phyloP scores from a whole-genome alignment of 2,329 filamentous ascomycete species.

The Tothia fuscella region DNA sequence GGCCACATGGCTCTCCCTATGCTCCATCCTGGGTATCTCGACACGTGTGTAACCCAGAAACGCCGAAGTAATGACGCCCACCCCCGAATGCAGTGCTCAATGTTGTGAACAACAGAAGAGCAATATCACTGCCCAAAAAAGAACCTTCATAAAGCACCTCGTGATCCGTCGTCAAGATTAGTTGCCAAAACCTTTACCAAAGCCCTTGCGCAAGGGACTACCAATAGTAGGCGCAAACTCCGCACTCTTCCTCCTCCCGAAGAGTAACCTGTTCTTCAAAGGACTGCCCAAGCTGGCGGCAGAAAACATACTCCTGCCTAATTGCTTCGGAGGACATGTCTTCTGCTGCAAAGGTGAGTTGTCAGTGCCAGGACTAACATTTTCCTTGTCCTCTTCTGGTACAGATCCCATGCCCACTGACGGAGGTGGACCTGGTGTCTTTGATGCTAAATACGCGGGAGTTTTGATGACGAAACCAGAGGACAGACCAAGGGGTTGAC shows the following conservation, averaged over 20 bases:
- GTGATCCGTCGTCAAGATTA: no score
- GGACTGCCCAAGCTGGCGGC: conserved; percentile 9
- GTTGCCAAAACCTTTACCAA: not conserved
- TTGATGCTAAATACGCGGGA: not conserved
- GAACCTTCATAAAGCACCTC: no score
- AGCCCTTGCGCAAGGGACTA: conserved; percentile 2
- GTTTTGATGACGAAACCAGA: conserved; percentile 9
- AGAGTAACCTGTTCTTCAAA: conserved; percentile 18
- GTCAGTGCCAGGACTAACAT: conserved; percentile 9
- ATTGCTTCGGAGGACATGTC: conserved; percentile 43
- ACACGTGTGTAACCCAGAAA: no score
- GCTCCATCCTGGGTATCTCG: no score
- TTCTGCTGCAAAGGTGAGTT: conserved; percentile 35
- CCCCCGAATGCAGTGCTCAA: no score
- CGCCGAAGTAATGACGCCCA: no score
- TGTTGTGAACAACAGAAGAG: no score
- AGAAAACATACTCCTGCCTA: conserved; percentile 11
- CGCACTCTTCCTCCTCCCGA: conserved; percentile 13
- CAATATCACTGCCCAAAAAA: no score
- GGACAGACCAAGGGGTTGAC: conserved; percentile 1
- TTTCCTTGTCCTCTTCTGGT: conserved; percentile 7
- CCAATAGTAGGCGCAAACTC: conserved; percentile 3
- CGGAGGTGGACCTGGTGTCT: conserved; percentile 2
- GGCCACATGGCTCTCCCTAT: no score
- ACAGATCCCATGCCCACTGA: conserved; percentile 1